Conservation (phyloP, 2,329 filamentous ascomycete species). For the Aspergillus proliferans region DNA sequence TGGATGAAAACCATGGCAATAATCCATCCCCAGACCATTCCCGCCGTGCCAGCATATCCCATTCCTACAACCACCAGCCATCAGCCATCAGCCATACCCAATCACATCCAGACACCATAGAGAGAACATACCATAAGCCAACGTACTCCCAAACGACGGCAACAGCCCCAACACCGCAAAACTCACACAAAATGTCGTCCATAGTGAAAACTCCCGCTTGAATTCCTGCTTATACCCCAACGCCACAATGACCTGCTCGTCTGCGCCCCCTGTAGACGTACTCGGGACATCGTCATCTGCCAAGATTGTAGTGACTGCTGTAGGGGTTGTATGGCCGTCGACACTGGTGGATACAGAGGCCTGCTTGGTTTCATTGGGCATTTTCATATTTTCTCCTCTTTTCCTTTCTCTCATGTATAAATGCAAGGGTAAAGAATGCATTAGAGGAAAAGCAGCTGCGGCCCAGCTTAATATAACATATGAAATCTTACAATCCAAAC, state of each 20-base stretch:
- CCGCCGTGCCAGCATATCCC: conserved; percentile 53
- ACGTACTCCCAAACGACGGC: conserved; percentile 64
- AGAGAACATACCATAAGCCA: conserved; percentile 56
- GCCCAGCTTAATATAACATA: too few relatives aligned
- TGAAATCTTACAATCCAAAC: too few relatives aligned
- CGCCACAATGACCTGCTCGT: conserved; percentile 38
- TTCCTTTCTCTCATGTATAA: background rate
- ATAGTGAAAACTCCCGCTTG: conserved; percentile 66
- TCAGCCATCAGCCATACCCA: background rate
- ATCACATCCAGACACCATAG: background rate
- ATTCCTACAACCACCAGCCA: conserved; percentile 26
- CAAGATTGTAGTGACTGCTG: conserved; percentile 31
- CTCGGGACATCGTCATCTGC: conserved; percentile 33
- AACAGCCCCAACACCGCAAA: conserved; percentile 67
- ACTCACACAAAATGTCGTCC: conserved; percentile 68
- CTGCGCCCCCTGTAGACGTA: conserved; percentile 28
- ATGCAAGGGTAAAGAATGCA: too few relatives aligned
- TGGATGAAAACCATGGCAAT: conserved; percentile 67
- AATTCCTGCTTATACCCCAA: conserved; percentile 55
- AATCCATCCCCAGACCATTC: conserved; percentile 73
- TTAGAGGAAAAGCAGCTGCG: too few relatives aligned
- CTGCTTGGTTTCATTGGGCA: background rate
- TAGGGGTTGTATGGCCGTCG: conserved; percentile 21
- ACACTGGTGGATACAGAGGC: conserved; percentile 1
- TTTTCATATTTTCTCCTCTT: background rate